phyloP scores from a whole-genome alignment of 139 green algal genomes.

The Coelastrella sp. region DNA sequence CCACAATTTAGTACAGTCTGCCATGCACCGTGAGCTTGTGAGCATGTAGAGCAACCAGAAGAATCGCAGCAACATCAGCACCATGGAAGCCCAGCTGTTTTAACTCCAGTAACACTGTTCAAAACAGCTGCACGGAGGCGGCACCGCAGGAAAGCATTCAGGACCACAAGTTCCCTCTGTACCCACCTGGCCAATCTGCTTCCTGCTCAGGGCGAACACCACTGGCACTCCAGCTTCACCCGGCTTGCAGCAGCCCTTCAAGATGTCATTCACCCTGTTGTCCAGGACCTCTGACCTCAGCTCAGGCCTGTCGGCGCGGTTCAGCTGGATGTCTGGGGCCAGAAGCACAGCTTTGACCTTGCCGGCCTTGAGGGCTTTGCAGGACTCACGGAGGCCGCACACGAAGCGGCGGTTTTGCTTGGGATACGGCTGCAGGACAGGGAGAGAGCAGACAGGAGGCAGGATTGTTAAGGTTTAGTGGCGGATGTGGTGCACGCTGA shows the following conservation, averaged over 20 bases:
- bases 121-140: too few relatives aligned
- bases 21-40: too few relatives aligned
- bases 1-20: too few relatives aligned
- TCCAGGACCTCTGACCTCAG: neutral
- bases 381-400: conserved; percentile 75
- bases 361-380: conserved; percentile 76
- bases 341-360: conserved; percentile 72
- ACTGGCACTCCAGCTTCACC: conserved; percentile 57
- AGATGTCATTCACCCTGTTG: conserved; percentile 64
- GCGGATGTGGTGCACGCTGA: too few relatives aligned
- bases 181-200: conserved; percentile 74
- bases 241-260: conserved; percentile 53
- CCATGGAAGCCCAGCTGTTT: too few relatives aligned
- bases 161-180: too few relatives aligned
- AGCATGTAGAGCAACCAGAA: too few relatives aligned
- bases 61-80: too few relatives aligned
- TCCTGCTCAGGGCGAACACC: conserved; percentile 83
- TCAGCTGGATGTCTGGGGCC: conserved; percentile 82
- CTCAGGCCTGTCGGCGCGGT: neutral
- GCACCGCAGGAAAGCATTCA: too few relatives aligned
- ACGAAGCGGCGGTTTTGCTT: conserved; percentile 52
- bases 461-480: too few relatives aligned
- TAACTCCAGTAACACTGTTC: too few relatives aligned
- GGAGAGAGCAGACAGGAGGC: neutral
- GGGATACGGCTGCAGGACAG: neutral